These are phyloP conservation scores for Quercus ilex DNA, from an alignment of 306 rosid species.

Conservation along the genomic window DNA sequence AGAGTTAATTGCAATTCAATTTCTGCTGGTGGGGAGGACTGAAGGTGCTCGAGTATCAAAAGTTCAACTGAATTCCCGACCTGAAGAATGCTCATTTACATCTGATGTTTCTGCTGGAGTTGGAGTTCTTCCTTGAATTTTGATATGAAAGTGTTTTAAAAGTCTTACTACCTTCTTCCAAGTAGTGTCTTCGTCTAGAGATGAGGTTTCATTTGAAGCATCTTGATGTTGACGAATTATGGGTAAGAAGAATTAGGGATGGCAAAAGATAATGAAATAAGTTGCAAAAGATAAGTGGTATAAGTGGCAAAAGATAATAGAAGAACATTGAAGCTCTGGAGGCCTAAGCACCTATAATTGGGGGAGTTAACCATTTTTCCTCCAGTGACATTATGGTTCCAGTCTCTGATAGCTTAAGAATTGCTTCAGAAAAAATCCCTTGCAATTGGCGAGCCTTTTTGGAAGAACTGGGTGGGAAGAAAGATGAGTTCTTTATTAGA, in stretches of 20 bases:
- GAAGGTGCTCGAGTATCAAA: constrained; percentile 14
- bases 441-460: constrained; percentile 50
- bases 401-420: constrained; percentile 41
- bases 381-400: constrained; percentile 34
- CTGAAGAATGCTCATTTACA: constrained; percentile 10
- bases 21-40: constrained; percentile 8
- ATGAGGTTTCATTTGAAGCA: background rate
- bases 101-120: background rate
- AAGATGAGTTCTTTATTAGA: background rate
- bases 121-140: constrained; percentile 18
- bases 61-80: constrained; percentile 19
- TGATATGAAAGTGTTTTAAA: background rate
- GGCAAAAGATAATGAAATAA: constrained; percentile 31
- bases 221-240: constrained; percentile 2
- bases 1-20: constrained; percentile 10
- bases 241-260: background rate
- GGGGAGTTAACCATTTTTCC: constrained; percentile 33
- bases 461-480: constrained; percentile 46
- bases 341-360: constrained; percentile 28
- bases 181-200: background rate
- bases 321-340: constrained; percentile 42
- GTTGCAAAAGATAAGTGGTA: constrained; percentile 33
- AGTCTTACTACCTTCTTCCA: constrained; percentile 7
- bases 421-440: background rate
- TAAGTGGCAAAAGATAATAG: too few relatives aligned